phyloP scores from a whole-genome alignment of 352 stramenopile species.

The Lagenidium sp. region DNA sequence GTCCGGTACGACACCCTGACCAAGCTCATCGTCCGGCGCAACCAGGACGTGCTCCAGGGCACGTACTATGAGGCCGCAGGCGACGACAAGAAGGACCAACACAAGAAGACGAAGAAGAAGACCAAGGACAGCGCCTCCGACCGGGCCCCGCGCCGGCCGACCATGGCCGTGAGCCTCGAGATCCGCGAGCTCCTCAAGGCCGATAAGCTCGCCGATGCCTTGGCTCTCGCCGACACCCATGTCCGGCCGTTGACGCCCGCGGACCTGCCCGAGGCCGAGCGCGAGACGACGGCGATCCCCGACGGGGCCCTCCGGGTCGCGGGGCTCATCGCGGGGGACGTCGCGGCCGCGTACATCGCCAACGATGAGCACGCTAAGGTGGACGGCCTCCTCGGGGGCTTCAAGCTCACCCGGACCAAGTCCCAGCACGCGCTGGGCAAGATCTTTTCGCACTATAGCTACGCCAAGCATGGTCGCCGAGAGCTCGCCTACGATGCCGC shows the following conservation, averaged over 20 bases:
- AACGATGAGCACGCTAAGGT: slow-evolving; percentile 48
- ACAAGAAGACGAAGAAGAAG: neutral
- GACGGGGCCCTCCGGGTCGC: slow-evolving; percentile 22
- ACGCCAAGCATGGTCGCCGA: slow-evolving; percentile 16
- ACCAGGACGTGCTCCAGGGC: slow-evolving; percentile 29
- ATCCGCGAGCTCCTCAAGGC: slow-evolving; percentile 37
- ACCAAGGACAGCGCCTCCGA: neutral
- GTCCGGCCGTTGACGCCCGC: slow-evolving; percentile 23
- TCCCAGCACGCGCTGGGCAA: slow-evolving; percentile 35
- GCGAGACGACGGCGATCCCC: slow-evolving; percentile 8
- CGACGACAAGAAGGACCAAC: slow-evolving; percentile 11
- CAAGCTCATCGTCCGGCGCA: slow-evolving; percentile 44
- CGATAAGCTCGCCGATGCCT: slow-evolving; percentile 22
- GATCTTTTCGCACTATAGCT: slow-evolving; percentile 36
- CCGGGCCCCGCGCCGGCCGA: too few relatives aligned
- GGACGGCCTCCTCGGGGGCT: slow-evolving; percentile 37
- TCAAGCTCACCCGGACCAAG: slow-evolving; percentile 27
- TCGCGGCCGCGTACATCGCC: slow-evolving; percentile 33
- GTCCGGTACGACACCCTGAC: slow-evolving; percentile 54
- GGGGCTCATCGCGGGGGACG: slow-evolving; percentile 29
- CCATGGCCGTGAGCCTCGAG: too few relatives aligned
- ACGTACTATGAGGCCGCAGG: slow-evolving; percentile 22
- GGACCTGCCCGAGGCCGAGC: slow-evolving; percentile 20
- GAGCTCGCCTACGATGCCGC: slow-evolving; percentile 36
- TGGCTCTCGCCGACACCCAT: slow-evolving; percentile 27